Percentiles rank a stretch among this genome's conserved stretches.
phyloP scores from a whole-genome alignment of 192 early-diverging fungal species.

The Backusella tarrabulga region DNA sequence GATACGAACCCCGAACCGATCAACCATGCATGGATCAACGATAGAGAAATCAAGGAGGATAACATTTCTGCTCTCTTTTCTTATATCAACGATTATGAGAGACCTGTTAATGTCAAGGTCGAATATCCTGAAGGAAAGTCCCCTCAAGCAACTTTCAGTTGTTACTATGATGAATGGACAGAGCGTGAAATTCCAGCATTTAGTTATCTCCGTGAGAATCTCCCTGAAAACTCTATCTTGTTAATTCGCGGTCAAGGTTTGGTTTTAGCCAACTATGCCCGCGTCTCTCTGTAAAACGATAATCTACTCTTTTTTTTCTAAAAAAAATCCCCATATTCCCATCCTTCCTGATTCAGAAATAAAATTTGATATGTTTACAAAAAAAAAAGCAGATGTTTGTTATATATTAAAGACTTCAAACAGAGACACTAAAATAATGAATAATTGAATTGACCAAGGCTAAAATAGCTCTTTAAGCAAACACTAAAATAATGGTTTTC shows the following conservation, averaged over 20 bases:
- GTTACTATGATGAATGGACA: constrained; percentile 57
- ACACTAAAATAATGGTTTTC: neutral
- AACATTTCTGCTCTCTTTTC: constrained; percentile 13
- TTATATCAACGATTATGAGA: constrained; percentile 7
- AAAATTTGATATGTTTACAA: neutral
- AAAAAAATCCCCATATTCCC: neutral
- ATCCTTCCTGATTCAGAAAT: neutral
- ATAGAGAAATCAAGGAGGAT: neutral
- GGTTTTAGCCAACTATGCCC: neutral
- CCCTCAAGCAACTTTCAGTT: constrained; percentile 21
- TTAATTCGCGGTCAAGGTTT: constrained; percentile 31
- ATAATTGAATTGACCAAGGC: neutral
- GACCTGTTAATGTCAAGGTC: constrained; percentile 9
- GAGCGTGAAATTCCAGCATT: constrained; percentile 43
- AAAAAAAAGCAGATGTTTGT: neutral
- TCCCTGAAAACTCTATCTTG: constrained; percentile 38
- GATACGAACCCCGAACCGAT: constrained; percentile 10
- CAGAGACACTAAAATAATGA: no score
- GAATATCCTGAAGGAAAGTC: constrained; percentile 7
- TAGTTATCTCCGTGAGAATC: constrained; percentile 27
- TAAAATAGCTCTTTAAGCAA: neutral
- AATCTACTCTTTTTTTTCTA: neutral
- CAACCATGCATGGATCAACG: neutral
- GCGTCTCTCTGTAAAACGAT: neutral
- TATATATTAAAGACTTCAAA: neutral